phyloP scores from a whole-genome alignment of 2,329 filamentous ascomycete genomes.

The Hypoxylon sp. region DNA sequence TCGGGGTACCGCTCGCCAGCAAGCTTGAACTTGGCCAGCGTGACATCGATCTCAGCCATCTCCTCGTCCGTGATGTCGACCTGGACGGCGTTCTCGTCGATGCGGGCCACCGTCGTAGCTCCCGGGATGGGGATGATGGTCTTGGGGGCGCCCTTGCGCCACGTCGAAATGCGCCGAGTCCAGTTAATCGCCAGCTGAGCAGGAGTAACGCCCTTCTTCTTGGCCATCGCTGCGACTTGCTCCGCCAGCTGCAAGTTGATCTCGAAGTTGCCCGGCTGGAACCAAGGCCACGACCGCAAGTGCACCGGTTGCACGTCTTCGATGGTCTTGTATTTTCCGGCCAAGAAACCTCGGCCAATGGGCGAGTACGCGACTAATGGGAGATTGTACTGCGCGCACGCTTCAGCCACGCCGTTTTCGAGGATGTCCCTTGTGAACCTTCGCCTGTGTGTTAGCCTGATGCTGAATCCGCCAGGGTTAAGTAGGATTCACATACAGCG shows the following conservation, averaged over 20 bases:
- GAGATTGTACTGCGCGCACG: conserved; percentile 75
- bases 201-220: conserved; percentile 71
- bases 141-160: conserved; percentile 62
- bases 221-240: conserved; percentile 70
- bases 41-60: conserved; percentile 64
- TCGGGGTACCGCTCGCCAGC: conserved; percentile 66
- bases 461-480: background rate
- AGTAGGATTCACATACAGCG: conserved; percentile 47
- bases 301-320: conserved; percentile 67
- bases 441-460: conserved; percentile 31
- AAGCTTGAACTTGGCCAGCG: conserved; percentile 64
- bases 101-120: conserved; percentile 68
- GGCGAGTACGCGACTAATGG: conserved; percentile 82
- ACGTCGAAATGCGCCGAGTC: conserved; percentile 66
- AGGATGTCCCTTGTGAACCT: conserved; percentile 50
- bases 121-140: conserved; percentile 77
- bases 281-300: conserved; percentile 67
- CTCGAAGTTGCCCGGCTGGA: conserved; percentile 73
- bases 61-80: conserved; percentile 67
- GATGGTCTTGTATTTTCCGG: conserved; percentile 64
- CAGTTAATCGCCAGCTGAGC: conserved; percentile 78
- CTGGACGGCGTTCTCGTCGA: conserved; percentile 72
- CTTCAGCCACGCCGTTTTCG: conserved; percentile 54
- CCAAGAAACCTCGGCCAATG: conserved; percentile 72
- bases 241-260: conserved; percentile 75